These are phyloP conservation scores for Alternaria sp. DNA, from an alignment of 2,329 filamentous ascomycete species.

Conservation along the genomic window DNA sequence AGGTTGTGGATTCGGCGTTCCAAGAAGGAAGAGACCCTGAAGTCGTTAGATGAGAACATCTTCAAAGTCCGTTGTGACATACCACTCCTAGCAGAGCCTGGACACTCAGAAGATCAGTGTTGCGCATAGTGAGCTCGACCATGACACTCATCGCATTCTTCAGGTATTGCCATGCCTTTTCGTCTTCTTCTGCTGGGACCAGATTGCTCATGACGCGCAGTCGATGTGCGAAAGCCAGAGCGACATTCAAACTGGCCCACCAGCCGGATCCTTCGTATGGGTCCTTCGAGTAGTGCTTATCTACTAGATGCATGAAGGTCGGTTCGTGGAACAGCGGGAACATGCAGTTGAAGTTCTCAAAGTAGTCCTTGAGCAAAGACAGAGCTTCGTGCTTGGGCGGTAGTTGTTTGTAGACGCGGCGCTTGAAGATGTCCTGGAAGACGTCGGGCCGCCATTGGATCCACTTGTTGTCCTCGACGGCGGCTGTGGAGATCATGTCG, in stretches of 20 bases:
- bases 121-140: slow-evolving; percentile 91
- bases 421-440: slow-evolving; percentile 88
- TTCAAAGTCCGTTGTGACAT: slow-evolving; percentile 23
- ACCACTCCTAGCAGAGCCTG: slow-evolving; percentile 92
- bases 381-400: slow-evolving; percentile 87
- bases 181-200: slow-evolving; percentile 87
- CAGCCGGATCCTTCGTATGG: slow-evolving; percentile 95
- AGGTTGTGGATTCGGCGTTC: slow-evolving; percentile 94
- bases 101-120: slow-evolving; percentile 92
- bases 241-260: slow-evolving; percentile 97
- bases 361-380: slow-evolving; percentile 89
- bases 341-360: slow-evolving; percentile 99
- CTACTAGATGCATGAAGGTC: slow-evolving; percentile 96
- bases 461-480: slow-evolving; percentile 92
- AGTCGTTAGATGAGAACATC: slow-evolving; percentile 18
- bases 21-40: slow-evolving; percentile 85
- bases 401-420: slow-evolving; percentile 80
- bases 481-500: slow-evolving; percentile 87
- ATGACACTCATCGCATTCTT: slow-evolving; percentile 97
- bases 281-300: slow-evolving; percentile 89
- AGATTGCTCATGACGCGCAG: slow-evolving; percentile 95
- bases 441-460: slow-evolving; percentile 98
- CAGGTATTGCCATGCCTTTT: slow-evolving; percentile 92
- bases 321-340: slow-evolving; percentile 97
- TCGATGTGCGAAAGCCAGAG: slow-evolving; percentile 89